A percentile compares a stretch with the other conserved stretches of the same genome.
These are phyloP conservation scores for Aspergillus ellipticus DNA, from an alignment of 495 filamentous ascomycete genomes.

Conservation along the genomic window DNA sequence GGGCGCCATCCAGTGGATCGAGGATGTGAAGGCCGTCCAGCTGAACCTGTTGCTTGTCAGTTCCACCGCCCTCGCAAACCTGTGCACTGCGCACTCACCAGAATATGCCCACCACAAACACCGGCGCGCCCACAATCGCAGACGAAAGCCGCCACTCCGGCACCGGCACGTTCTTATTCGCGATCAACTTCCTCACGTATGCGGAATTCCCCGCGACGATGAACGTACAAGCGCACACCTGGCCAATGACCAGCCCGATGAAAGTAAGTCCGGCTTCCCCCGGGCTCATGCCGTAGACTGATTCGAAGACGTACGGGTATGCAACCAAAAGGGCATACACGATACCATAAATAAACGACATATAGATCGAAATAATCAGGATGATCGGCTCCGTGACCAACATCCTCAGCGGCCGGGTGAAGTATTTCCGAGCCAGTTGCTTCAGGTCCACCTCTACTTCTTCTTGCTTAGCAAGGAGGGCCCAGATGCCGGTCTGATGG, in stretches of 20 bases:
- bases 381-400: conserved; percentile 34
- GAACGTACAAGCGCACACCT: conserved; percentile 19
- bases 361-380: conserved; percentile 30
- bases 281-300: conserved; percentile 15
- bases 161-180: conserved; percentile 64
- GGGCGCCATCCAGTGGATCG: conserved; percentile 23
- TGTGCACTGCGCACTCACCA: conserved; percentile 68
- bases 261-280: conserved; percentile 20
- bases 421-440: conserved; percentile 27
- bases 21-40: conserved; percentile 20
- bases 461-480: conserved; percentile 36
- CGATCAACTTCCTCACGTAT: conserved; percentile 55
- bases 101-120: conserved; percentile 54
- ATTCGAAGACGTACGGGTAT: conserved; percentile 23
- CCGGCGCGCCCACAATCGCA: conserved; percentile 45
- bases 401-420: conserved; percentile 29
- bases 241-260: conserved; percentile 21
- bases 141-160: conserved; percentile 33
- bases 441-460: conserved; percentile 29
- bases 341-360: conserved; percentile 28
- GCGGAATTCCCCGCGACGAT: conserved; percentile 59
- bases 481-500: conserved; percentile 31
- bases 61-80: conserved; percentile 68
- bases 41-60: conserved; percentile 55
- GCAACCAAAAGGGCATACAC: conserved; percentile 32